A percentile compares a stretch with the other conserved stretches of the same genome.
Conservation (phyloP, 2,329 filamentous ascomycete species). For the Kalaharituber pfeilii region DNA sequence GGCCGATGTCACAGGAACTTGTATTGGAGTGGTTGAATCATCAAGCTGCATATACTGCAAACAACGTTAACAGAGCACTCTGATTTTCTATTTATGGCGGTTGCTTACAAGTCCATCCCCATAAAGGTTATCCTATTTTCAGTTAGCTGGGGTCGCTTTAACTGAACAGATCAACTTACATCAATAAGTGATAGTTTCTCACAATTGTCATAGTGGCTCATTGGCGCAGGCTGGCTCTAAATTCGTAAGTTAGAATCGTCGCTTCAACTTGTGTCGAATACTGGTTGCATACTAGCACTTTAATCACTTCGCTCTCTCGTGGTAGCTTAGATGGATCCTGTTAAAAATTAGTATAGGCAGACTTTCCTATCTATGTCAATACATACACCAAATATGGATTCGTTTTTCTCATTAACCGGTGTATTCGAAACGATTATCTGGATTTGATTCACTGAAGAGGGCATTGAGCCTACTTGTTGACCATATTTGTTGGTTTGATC, state of each 20-base stretch:
- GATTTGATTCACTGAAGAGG: too few species aligned
- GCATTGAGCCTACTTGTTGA: too few species aligned
- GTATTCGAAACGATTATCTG: not conserved
- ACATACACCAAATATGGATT: not conserved
- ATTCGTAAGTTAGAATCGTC: too few species aligned
- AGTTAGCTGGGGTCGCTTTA: not conserved
- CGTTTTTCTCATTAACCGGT: not conserved
- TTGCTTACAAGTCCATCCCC: not conserved
- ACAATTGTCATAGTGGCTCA: not conserved
- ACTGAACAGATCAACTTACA: not conserved
- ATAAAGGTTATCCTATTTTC: not conserved
- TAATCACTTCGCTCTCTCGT: too few species aligned
- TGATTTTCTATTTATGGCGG: not conserved
- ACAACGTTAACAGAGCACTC: not conserved
- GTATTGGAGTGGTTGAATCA: not conserved
- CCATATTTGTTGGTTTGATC: too few species aligned
- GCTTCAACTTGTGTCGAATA: too few species aligned
- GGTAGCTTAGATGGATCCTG: too few species aligned
- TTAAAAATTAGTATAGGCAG: too few species aligned
- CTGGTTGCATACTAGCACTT: too few species aligned
- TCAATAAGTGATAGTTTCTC: not conserved
- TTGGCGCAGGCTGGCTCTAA: not conserved
- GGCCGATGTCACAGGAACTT: not conserved
- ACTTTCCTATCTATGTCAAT: too few species aligned
- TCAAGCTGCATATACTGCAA: conserved; percentile 1